phyloP scores from a whole-genome alignment of 352 stramenopile genomes.

The Globisporangium megalacanthum region DNA sequence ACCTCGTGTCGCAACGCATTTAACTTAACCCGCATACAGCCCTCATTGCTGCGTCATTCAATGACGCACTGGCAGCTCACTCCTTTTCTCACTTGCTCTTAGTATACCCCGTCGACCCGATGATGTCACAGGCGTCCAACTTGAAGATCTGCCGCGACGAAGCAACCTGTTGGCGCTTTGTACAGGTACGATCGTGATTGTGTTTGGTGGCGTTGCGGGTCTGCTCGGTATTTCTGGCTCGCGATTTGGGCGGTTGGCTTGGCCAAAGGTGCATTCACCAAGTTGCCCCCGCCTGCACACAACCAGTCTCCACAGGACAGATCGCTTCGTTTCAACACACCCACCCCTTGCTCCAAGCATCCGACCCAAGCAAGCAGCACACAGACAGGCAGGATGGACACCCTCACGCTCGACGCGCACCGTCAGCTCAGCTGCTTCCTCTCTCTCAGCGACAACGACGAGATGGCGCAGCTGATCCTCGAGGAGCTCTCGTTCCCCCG shows the following conservation, averaged over 20 bases:
- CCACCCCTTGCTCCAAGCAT: neutral
- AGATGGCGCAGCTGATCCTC: conserved; percentile 71
- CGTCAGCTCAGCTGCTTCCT: conserved; percentile 76
- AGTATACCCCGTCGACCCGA: neutral
- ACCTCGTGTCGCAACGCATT: too few species aligned
- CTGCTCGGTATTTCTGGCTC: too few species aligned
- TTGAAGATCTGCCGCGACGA: conserved; percentile 2
- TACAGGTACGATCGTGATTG: conserved; percentile 1
- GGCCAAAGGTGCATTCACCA: conserved; percentile 6
- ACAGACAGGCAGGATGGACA: conserved; percentile 24
- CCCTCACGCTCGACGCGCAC: conserved; percentile 33
- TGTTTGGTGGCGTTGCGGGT: neutral
- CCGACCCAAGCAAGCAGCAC: neutral
- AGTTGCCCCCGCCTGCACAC: conserved; percentile 5
- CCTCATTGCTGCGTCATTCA: neutral
- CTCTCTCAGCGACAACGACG: conserved; percentile 57
- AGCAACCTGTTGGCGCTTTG: neutral
- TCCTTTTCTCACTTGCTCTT: neutral
- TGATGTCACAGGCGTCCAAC: neutral
- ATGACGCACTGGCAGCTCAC: neutral
- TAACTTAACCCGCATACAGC: neutral
- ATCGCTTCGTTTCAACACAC: too few species aligned
- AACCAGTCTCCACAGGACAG: neutral
- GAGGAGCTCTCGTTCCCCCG: conserved; percentile 64
- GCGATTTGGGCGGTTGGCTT: neutral